These are phyloP conservation scores for Puccinia sorghi DNA, from an alignment of 1,284 basidiomycete species.

Conservation along the genomic window DNA sequence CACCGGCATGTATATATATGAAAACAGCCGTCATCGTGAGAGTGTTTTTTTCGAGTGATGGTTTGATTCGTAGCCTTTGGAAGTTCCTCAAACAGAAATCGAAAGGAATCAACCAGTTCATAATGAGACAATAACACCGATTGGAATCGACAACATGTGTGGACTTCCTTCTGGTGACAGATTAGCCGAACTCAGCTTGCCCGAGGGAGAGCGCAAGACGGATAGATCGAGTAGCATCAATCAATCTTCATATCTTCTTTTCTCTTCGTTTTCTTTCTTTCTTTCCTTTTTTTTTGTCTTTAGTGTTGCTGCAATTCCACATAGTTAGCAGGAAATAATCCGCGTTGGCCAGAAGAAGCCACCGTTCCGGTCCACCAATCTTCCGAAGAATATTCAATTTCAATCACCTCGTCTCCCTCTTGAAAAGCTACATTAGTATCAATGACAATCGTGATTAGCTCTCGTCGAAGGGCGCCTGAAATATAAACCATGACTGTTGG, in stretches of 20 bases:
- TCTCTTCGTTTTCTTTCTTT: neutral
- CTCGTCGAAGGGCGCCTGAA: conserved; percentile 62
- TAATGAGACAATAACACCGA: neutral
- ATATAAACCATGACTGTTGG: conserved; percentile 44
- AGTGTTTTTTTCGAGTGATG: conserved; percentile 35
- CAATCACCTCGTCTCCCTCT: conserved; percentile 57
- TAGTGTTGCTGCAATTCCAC: conserved; percentile 65
- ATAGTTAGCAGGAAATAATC: conserved; percentile 66
- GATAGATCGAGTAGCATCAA: too few species aligned
- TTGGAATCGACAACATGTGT: neutral
- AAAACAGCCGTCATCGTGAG: conserved; percentile 20
- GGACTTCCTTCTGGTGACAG: neutral
- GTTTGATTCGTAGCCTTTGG: neutral
- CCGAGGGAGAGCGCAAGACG: too few species aligned
- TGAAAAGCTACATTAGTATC: conserved; percentile 52
- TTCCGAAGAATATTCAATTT: conserved; percentile 56
- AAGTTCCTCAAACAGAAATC: neutral
- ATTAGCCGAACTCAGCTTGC: neutral
- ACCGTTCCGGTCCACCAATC: conserved; percentile 76
- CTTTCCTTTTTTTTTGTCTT: neutral
- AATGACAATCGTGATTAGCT: conserved; percentile 43
- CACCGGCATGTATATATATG: conserved; percentile 1
- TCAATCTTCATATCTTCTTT: too few species aligned
- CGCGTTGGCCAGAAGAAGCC: conserved; percentile 65
- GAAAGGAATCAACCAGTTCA: neutral